Percentiles rank a stretch among this genome's conserved stretches.
Evolutionary conservation across 2,329 filamentous ascomycete species (phyloP).

Genomic region (Aureobasidium sp.): DNA sequence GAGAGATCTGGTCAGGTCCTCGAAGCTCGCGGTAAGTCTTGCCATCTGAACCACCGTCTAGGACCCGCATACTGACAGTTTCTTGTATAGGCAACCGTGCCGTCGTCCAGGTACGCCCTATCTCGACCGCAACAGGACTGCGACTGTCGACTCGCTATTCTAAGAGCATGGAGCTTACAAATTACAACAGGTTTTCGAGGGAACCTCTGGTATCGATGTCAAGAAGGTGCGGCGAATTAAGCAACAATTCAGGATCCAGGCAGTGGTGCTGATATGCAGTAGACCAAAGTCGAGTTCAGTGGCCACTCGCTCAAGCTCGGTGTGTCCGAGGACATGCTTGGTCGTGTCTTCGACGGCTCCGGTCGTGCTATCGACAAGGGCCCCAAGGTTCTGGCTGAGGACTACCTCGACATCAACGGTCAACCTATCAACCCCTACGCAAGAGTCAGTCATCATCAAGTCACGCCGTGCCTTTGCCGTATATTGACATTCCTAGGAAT

Average conservation of each 20-base stretch:
- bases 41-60: neutral
- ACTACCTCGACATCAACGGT: conserved; percentile 98
- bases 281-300: conserved; percentile 94
- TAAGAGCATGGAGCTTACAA: neutral
- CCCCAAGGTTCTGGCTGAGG: conserved; percentile 93
- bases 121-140: neutral
- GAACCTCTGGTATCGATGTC: conserved; percentile 93
- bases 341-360: conserved; percentile 96
- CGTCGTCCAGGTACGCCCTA: conserved; percentile 69
- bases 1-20: conserved; percentile 91
- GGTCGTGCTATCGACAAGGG: conserved; percentile 98
- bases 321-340: conserved; percentile 98
- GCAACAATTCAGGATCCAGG: conserved; percentile 24
- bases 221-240: conserved; percentile 54
- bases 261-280: conserved; percentile 29
- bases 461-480: neutral
- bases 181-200: conserved; percentile 75
- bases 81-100: conserved; percentile 68
- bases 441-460: conserved; percentile 51
- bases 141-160: neutral
- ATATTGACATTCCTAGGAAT: conserved; percentile 30
- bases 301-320: conserved; percentile 96
- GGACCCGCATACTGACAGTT: neutral
- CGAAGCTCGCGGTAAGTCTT: conserved; percentile 76
- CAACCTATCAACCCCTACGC: conserved; percentile 98